Evolutionary conservation across 2,329 filamentous ascomycete species (phyloP), one percentile per base, ranked within the genome.

Genomic region (Fusarium agapanthi): DNA sequence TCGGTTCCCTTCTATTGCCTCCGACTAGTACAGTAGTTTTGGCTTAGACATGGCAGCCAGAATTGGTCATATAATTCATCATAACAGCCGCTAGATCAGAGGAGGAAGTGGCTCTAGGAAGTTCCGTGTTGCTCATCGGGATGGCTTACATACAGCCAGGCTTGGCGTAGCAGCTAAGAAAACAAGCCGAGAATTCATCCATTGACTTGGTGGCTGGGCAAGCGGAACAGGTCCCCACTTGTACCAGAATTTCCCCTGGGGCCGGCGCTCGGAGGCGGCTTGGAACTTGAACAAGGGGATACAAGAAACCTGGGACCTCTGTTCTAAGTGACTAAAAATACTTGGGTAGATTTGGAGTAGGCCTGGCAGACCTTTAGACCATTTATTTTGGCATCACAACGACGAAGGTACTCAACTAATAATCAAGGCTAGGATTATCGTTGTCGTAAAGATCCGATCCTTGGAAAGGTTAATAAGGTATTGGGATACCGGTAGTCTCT

Each of bases 151-250:
- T 51, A 59, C 43, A 62, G 70, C 26, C 50, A 41, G 26, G 50
- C 71, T 74, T 74, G 72, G 72, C 71, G 57, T 40, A 64, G n/a
- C 48, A 35, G 37, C 58, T 57, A 53, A 38, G 35, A 65, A 74
- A 67, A 61, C 45, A 61, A 64, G 61, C 55, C 62, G 53, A 54
- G 69, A 57, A 61, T 58, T 43, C 45, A 37, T 62, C 53, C 57
- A 55, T 59, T 54, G 56, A 47, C 41, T 24, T n/a, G 51, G 51
- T 55, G 50, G 43, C 55, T 69, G 56, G 60, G 38, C 30, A 45
- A 54, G 60, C 56, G 50, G 69, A 68, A 61, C 51, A 62, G 65
- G 56, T 53, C 41, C 69, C 69, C 65, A 61, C 65, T 62, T 30
- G 55, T 35, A 45, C 38, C 47, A 70, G 40, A 50, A 62, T 62